Evolutionary conservation across 2,329 filamentous ascomycete species (phyloP).

Genomic region (Talaromyces verruculosus): DNA sequence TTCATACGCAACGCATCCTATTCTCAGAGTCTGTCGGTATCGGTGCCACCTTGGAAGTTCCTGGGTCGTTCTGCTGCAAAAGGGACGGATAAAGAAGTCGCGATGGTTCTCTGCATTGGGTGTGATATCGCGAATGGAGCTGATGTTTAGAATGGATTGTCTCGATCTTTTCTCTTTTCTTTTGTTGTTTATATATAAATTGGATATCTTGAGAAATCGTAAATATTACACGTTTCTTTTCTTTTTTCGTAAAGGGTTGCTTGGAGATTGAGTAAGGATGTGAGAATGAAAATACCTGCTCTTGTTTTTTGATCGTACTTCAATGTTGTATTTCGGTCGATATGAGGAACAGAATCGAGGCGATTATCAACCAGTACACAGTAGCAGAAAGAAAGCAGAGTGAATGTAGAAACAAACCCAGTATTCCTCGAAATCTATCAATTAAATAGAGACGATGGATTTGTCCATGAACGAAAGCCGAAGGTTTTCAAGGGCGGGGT

Average conservation of each 20-base stretch:
- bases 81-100: constrained; percentile 18
- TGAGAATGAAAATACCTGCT: constrained; percentile 4
- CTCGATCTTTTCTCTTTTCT: background rate
- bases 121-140: constrained; percentile 24
- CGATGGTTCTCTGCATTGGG: constrained; percentile 26
- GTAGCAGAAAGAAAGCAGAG: background rate
- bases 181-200: constrained; percentile 2
- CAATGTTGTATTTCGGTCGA: background rate
- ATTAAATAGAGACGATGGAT: background rate
- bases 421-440: background rate
- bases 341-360: background rate
- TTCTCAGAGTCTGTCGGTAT: constrained; percentile 6
- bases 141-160: background rate
- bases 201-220: constrained; percentile 4
- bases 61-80: constrained; percentile 28
- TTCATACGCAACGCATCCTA: background rate
- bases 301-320: background rate
- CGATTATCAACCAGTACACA: background rate
- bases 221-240: background rate
- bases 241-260: background rate
- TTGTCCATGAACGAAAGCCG: background rate
- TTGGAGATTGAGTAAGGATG: background rate
- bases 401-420: background rate
- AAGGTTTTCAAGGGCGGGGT: background rate
- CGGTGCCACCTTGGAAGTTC: constrained; percentile 30